phyloP scores from a whole-genome alignment of 2,329 filamentous ascomycete species.

The Scedosporium apiospermum region DNA sequence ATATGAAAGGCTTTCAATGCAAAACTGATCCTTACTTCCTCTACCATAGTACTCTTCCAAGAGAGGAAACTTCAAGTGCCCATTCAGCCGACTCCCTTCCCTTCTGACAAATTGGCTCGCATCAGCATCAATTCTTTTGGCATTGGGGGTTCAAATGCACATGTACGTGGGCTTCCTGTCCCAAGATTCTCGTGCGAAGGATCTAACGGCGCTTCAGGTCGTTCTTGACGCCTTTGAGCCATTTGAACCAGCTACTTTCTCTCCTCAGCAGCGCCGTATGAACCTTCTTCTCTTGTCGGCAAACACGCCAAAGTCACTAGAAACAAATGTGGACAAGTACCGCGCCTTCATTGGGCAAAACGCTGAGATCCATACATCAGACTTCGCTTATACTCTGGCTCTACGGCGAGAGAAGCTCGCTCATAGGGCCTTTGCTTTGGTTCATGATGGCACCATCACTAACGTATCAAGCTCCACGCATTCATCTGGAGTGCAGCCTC shows the following conservation, averaged over 20 bases:
- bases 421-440: conserved; percentile 16
- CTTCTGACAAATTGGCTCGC: conserved; percentile 14
- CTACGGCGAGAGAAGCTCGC: conserved; percentile 17
- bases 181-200: not conserved
- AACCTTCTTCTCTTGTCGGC: conserved; percentile 14
- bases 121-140: conserved; percentile 28
- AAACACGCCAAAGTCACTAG: conserved; percentile 8
- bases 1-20: conserved; percentile 4
- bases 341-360: conserved; percentile 13
- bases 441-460: conserved; percentile 1
- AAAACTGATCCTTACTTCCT: not conserved
- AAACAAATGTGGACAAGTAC: conserved; percentile 10
- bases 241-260: not conserved
- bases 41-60: conserved; percentile 15
- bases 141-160: conserved; percentile 28
- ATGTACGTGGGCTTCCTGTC: conserved; percentile 17
- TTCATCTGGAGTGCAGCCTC: not conserved
- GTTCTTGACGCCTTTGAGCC: not conserved
- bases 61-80: conserved; percentile 17
- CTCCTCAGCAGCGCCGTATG: not conserved
- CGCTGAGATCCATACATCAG: conserved; percentile 1
- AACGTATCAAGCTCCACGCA: conserved; percentile 12
- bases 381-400: conserved; percentile 21
- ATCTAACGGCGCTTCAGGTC: not conserved
- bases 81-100: conserved; percentile 15